A percentile compares a stretch with the other conserved stretches of the same genome.
Evolutionary conservation across 78 protist genomes (phyloP).

Genomic region (Salpingoeca rosetta): DNA sequence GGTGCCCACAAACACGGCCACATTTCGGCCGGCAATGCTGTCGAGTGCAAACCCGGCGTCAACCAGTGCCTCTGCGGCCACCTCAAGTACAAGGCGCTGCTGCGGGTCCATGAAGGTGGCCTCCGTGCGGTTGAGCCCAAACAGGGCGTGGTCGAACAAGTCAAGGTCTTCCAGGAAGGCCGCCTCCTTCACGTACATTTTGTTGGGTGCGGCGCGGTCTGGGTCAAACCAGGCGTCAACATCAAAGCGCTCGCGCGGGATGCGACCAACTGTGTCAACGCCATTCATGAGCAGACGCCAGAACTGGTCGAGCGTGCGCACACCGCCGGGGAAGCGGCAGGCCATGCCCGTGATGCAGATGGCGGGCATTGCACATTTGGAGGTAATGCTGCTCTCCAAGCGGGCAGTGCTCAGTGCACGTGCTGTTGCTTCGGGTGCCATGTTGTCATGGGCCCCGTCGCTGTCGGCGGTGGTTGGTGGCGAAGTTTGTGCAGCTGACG

Average conservation of each 20-base stretch:
- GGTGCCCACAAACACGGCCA: slow-evolving; percentile 23
- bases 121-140: not conserved
- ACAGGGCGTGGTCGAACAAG: not conserved
- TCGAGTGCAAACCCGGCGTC: not conserved
- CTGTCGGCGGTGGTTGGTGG: too few relatives aligned
- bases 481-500: too few relatives aligned
- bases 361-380: too few relatives aligned
- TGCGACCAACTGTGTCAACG: not conserved
- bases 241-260: not conserved
- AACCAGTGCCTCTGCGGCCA: too few relatives aligned
- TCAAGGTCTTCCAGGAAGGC: not conserved
- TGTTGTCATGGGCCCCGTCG: too few relatives aligned
- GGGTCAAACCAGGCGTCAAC: not conserved
- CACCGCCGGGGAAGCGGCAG: not conserved
- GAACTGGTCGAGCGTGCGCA: not conserved
- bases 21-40: not conserved
- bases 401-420: too few relatives aligned
- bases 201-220: not conserved
- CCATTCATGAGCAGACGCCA: not conserved
- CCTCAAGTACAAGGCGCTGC: slow-evolving; percentile 1
- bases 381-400: too few relatives aligned
- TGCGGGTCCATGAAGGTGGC: slow-evolving; percentile 13
- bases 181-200: not conserved
- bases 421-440: too few relatives aligned
- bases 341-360: not conserved